Base-by-base conservation (phyloP, 2,329 filamentous ascomycete genomes). In the Colletotrichum destructivum region DNA sequence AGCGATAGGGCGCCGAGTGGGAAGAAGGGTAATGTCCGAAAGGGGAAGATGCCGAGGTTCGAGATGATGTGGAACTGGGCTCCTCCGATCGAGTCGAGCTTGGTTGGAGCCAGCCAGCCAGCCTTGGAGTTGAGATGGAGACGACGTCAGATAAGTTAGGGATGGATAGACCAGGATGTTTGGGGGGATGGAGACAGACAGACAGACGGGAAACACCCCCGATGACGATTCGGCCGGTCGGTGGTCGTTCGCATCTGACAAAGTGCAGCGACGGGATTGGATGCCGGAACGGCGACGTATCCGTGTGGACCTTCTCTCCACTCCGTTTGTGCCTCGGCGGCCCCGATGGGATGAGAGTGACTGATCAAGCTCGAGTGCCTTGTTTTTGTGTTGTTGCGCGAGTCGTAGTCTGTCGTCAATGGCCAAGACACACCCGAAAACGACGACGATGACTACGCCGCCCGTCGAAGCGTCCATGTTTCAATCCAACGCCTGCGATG, bases 221-320 rank as follows among this genome's bases (percentile, higher is more conserved):
- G 23, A 31, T 31, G 51, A 16, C 51, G 52, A 62, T 9, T 26
- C 42, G 54, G 26, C 31, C 51, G 56, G 55, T 8, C 54, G 55
- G 62, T 46, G 46, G 52, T 12, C 60, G 26, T 26, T 13, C 2
- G 42, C 42, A 12, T 23, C 69, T 71, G 64, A 71, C 69, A 71
- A 71, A 71, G 57, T 44, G 44, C 26, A 35, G 52, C n/a, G 15
- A 62, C 69, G 52, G 69, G 64, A 71, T 71, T 71, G 69, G 69
- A 46, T 59, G 52, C 46, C 57, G 69, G 57, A 31, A 13, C 26
- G 46, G 23, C 23, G 23, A 26, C 3, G 23, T 26, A 26, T 26
- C 23, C 23, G 23, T 26, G 23, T 26, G 23, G 23, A 26, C 2
- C 23, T 26, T 26, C 23, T 26, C 21, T 26, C 67, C 60, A 52